phyloP scores from a whole-genome alignment of 2,329 filamentous ascomycete species.

The Hypoxylon sp. region DNA sequence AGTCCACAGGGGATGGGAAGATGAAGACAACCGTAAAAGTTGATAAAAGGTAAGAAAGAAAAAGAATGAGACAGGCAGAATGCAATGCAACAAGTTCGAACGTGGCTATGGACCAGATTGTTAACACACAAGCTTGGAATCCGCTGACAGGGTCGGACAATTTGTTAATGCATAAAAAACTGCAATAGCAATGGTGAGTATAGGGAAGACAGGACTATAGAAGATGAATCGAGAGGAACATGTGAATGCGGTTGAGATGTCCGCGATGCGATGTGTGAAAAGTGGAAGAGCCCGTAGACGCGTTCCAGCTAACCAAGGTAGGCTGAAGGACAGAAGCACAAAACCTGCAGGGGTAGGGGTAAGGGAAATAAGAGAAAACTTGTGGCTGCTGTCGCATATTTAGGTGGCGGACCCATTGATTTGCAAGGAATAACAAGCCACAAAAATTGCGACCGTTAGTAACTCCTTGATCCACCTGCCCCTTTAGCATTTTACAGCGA shows the following conservation, averaged over 20 bases:
- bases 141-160: slow-evolving; percentile 3
- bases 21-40: too few relatives aligned
- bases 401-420: slow-evolving; percentile 27
- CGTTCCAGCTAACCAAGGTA: slow-evolving; percentile 35
- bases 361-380: slow-evolving; percentile 4
- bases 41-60: too few relatives aligned
- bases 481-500: too few relatives aligned
- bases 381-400: slow-evolving; percentile 33
- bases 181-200: slow-evolving; percentile 22
- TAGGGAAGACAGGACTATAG: slow-evolving; percentile 19
- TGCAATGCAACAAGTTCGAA: slow-evolving; percentile 24
- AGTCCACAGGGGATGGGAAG: too few relatives aligned
- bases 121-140: slow-evolving; percentile 22
- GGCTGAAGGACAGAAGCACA: slow-evolving; percentile 21
- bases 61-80: slow-evolving; percentile 29
- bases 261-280: slow-evolving; percentile 36
- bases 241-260: slow-evolving; percentile 31
- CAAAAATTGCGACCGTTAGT: slow-evolving; percentile 18
- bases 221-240: slow-evolving; percentile 26
- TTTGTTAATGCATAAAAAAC: slow-evolving; percentile 4
- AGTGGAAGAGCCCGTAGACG: slow-evolving; percentile 37
- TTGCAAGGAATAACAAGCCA: slow-evolving; percentile 13
- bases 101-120: slow-evolving; percentile 24
- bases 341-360: slow-evolving; percentile 28
- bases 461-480: slow-evolving; percentile 2